These are phyloP conservation scores for Zanthoxylum bungeanum DNA, from an alignment of 345 rosid species.

Conservation along the genomic window DNA sequence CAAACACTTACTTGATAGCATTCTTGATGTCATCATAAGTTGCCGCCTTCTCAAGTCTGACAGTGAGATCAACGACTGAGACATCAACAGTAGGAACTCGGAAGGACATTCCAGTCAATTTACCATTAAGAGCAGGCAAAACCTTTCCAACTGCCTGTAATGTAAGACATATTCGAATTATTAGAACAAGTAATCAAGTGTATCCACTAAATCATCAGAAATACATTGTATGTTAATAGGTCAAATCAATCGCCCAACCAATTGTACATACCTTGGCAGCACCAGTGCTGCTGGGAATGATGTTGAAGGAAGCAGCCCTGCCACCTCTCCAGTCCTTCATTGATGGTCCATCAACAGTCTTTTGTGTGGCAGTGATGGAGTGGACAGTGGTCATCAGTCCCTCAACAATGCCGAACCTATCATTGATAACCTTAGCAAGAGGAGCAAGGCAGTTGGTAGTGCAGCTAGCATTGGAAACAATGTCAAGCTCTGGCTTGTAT, in stretches of 20 bases:
- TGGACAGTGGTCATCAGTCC: slow-evolving; percentile 97
- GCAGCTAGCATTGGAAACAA: slow-evolving; percentile 96
- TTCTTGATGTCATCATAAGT: slow-evolving; percentile 69
- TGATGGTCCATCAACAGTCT: slow-evolving; percentile 98
- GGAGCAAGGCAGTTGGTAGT: slow-evolving; percentile 98
- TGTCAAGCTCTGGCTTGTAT: slow-evolving; percentile 67
- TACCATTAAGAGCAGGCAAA: slow-evolving; percentile 70
- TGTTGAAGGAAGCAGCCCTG: slow-evolving; percentile 92
- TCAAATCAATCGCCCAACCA: no score
- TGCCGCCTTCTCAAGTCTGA: slow-evolving; percentile 67
- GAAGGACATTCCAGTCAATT: slow-evolving; percentile 91
- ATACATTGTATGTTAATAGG: no score
- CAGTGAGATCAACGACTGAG: slow-evolving; percentile 89
- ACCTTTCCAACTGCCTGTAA: slow-evolving; percentile 82
- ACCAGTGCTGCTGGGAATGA: slow-evolving; percentile 92
- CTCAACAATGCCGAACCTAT: slow-evolving; percentile 88
- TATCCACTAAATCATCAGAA: no score
- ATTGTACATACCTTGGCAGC: slow-evolving; percentile 74
- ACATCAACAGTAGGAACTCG: slow-evolving; percentile 92
- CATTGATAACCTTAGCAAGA: slow-evolving; percentile 91
- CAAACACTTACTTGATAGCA: slow-evolving; percentile 53
- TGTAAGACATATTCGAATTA: neutral
- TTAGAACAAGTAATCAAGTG: neutral
- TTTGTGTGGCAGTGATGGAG: slow-evolving; percentile 85
- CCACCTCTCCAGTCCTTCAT: slow-evolving; percentile 98